Evolutionary conservation across 2,329 filamentous ascomycete genomes (phyloP).

Genomic region (Elsinoe batatas): DNA sequence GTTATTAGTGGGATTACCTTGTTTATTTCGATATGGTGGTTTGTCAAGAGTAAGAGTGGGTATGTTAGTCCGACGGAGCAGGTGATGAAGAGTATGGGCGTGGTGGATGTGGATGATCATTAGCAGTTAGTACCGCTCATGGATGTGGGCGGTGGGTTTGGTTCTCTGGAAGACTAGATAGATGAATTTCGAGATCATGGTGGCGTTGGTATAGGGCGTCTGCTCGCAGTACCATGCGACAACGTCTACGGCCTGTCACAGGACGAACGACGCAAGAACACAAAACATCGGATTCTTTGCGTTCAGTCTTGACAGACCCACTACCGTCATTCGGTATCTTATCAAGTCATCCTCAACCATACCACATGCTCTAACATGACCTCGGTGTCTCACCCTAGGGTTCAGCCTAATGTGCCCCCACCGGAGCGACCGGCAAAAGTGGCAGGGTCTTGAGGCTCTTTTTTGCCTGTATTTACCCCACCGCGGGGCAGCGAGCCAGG

Average conservation of each 20-base stretch:
- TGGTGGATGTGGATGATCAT: constrained; percentile 4
- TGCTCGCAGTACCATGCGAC: too few relatives aligned
- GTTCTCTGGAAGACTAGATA: neutral
- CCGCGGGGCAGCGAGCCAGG: neutral
- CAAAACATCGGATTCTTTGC: too few relatives aligned
- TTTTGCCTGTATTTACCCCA: neutral
- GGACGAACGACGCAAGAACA: neutral
- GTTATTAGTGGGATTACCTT: constrained; percentile 32
- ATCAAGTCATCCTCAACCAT: too few relatives aligned
- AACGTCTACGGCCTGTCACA: too few relatives aligned
- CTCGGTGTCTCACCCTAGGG: too few relatives aligned
- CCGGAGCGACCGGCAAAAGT: neutral
- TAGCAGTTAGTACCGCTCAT: constrained; percentile 6
- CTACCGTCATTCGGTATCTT: too few relatives aligned
- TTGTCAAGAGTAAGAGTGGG: constrained; percentile 26
- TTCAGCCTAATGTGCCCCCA: neutral
- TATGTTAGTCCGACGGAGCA: constrained; percentile 28
- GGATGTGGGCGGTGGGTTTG: neutral
- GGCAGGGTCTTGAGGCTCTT: neutral
- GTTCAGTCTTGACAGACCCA: too few relatives aligned
- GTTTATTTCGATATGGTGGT: constrained; percentile 29
- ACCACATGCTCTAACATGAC: too few relatives aligned
- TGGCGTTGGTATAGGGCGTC: neutral
- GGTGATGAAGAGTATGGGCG: constrained; percentile 10
- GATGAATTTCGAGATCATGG: neutral